Conservation (phyloP, 1,284 basidiomycete genomes). For the Caloboletus firmus region DNA sequence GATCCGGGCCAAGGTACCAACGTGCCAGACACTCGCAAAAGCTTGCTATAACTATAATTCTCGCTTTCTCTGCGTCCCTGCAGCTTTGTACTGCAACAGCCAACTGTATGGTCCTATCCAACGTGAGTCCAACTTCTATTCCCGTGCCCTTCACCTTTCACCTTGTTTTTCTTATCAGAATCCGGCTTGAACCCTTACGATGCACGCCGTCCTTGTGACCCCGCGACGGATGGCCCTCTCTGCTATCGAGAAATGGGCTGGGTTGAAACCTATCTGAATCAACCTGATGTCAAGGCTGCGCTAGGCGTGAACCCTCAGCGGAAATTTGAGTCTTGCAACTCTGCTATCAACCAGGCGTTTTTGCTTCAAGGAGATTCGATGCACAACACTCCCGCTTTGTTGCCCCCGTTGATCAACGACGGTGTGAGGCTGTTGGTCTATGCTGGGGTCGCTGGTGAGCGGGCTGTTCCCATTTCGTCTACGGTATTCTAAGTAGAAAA, state of each 20-base stretch:
- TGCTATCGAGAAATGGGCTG: constrained; percentile 66
- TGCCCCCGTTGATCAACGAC: constrained; percentile 64
- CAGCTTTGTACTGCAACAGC: constrained; percentile 59
- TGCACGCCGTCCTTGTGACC: constrained; percentile 77
- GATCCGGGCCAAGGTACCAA: constrained; percentile 64
- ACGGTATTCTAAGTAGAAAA: not conserved
- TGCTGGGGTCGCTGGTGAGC: constrained; percentile 62
- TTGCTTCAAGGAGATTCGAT: constrained; percentile 64
- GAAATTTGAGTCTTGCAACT: constrained; percentile 50
- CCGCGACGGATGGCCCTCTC: constrained; percentile 54
- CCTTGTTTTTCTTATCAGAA: constrained; percentile 39
- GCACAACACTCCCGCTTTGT: constrained; percentile 65
- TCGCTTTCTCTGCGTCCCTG: constrained; percentile 61
- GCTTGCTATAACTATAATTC: constrained; percentile 62
- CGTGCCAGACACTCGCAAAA: constrained; percentile 69
- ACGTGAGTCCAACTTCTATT: constrained; percentile 44
- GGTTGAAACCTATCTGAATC: constrained; percentile 67
- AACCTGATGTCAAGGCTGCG: constrained; percentile 56
- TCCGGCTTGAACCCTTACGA: constrained; percentile 80
- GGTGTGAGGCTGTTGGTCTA: constrained; percentile 74
- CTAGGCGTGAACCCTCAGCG: constrained; percentile 57
- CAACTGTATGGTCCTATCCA: constrained; percentile 59
- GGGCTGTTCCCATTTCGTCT: not conserved
- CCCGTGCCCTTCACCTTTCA: not conserved
- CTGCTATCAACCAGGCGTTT: constrained; percentile 57